Evolutionary conservation across 2,329 filamentous ascomycete species (phyloP), one percentile per base, ranked within the genome.

Genomic region (Fusarium sp.): DNA sequence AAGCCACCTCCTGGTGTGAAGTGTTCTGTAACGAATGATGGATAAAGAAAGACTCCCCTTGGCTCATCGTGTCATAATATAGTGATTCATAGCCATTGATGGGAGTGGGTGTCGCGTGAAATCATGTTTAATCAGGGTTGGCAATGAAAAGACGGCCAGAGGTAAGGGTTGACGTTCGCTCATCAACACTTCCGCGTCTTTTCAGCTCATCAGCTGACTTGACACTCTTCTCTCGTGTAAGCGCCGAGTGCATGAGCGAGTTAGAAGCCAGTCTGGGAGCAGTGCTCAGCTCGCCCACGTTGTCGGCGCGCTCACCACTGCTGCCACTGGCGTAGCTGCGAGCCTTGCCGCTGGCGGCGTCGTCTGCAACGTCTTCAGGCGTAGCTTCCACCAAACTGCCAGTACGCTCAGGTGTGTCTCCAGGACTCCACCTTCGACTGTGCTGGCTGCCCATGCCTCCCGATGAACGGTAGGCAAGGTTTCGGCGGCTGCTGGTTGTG

Each of bases 161-260:
- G 20, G 87, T 89, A 77, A 96, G 90, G 2, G 92, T 94, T 80
- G 89, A 90, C 7, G 91, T 92, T 74, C 91, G 85, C 79, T 96
- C 93, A 76, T 96, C 93, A 49, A 97, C 92, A 76, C 92, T 96
- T 58, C 93, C 93, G 74, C 92, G 85, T 72, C 93, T 85, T 73
- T 85, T 86, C 57, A 97, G 82, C 67, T 95, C 92, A 26, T 93
- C 92, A 5, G 87, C 84, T 54, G 84, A 89, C 80, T 88, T 90
- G 56, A 86, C 83, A 74, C 87, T 89, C 83, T 90, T 90, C 76
- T 90, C 86, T 65, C 88, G 84, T 20, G 88, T 86, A 52, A 90
- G 76, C 8, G 85, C 81, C 8, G 87, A 84, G 71, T 89, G 83
- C 71, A 86, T 80, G 38, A 86, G 77, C 51, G 87, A 90, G 65